phyloP scores from a whole-genome alignment of 1,139 yeast species.

The Wickerhamiella pararugosa region DNA sequence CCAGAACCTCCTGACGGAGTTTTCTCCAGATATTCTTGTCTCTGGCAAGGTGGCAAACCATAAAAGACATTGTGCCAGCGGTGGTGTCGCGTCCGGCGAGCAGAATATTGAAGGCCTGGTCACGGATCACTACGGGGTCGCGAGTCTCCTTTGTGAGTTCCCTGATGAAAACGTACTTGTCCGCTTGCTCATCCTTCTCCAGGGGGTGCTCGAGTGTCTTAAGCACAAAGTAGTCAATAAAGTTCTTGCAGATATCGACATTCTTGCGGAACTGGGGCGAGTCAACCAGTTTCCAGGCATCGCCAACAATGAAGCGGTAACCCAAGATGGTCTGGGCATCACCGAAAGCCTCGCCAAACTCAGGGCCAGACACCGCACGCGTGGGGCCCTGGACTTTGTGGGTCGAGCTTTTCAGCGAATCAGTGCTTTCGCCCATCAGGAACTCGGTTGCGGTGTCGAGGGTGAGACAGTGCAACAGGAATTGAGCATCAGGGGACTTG shows the following conservation, averaged over 20 bases:
- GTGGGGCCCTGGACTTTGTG: constrained; percentile 6
- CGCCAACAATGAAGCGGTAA: background rate
- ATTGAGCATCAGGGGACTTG: constrained; percentile 26
- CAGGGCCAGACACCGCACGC: constrained; percentile 19
- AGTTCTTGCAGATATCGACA: constrained; percentile 8
- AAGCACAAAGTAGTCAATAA: constrained; percentile 20
- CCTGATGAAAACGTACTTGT: constrained; percentile 30
- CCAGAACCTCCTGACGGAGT: constrained; percentile 15
- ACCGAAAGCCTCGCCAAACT: constrained; percentile 30
- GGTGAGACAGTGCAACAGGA: constrained; percentile 31
- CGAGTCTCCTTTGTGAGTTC: constrained; percentile 36
- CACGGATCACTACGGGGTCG: constrained; percentile 33
- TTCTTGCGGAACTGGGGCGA: constrained; percentile 1
- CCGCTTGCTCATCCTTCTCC: constrained; percentile 24
- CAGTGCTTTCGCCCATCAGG: constrained; percentile 33
- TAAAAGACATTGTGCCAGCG: constrained; percentile 34
- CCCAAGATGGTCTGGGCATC: constrained; percentile 4
- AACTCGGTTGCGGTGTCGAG: constrained; percentile 37
- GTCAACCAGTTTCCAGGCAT: constrained; percentile 2
- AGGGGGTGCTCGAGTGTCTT: constrained; percentile 18
- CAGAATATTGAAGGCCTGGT: constrained; percentile 36
- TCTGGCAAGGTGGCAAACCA: constrained; percentile 32
- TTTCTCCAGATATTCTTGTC: constrained; percentile 26
- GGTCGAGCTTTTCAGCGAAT: constrained; percentile 19
- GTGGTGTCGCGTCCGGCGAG: constrained; percentile 43